Conservation (phyloP, 805 yeast species). For the Saccharomycopsis oosterbeekiorum region DNA sequence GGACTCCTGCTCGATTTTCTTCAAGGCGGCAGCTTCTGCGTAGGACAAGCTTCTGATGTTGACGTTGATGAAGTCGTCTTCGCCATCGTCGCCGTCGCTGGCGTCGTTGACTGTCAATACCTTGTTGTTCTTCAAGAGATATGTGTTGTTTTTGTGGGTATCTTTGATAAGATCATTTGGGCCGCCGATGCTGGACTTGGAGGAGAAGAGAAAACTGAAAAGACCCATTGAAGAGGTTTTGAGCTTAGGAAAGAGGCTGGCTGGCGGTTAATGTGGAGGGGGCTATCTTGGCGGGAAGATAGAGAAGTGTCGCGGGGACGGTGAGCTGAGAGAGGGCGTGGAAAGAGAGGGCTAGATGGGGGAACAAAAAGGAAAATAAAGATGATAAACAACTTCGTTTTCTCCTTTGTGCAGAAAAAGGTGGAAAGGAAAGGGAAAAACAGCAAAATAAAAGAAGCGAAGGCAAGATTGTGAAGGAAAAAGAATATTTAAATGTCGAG, state of each 20-base stretch:
- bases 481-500: not conserved
- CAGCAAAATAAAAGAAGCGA: too few relatives aligned
- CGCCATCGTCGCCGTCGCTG: slow-evolving; percentile 13
- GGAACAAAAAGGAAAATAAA: not conserved
- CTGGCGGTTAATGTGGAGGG: not conserved
- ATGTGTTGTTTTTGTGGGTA: slow-evolving; percentile 3
- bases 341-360: not conserved
- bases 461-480: not conserved
- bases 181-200: not conserved
- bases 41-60: slow-evolving; percentile 15
- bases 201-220: slow-evolving; percentile 4
- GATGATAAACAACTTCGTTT: not conserved
- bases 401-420: not conserved
- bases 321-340: not conserved
- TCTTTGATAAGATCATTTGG: slow-evolving; percentile 9
- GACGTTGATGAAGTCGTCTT: slow-evolving; percentile 17
- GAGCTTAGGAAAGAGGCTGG: too few relatives aligned
- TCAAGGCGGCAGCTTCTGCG: slow-evolving; percentile 18
- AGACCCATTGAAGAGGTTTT: not conserved
- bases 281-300: not conserved
- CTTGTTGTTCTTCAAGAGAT: slow-evolving; percentile 12
- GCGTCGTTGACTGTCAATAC: slow-evolving; percentile 15
- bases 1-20: not conserved
- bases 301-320: not conserved
- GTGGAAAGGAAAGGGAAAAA: not conserved